These are phyloP conservation scores for Exserohilum rostratum DNA, from an alignment of 2,329 filamentous ascomycete species.

Conservation along the genomic window DNA sequence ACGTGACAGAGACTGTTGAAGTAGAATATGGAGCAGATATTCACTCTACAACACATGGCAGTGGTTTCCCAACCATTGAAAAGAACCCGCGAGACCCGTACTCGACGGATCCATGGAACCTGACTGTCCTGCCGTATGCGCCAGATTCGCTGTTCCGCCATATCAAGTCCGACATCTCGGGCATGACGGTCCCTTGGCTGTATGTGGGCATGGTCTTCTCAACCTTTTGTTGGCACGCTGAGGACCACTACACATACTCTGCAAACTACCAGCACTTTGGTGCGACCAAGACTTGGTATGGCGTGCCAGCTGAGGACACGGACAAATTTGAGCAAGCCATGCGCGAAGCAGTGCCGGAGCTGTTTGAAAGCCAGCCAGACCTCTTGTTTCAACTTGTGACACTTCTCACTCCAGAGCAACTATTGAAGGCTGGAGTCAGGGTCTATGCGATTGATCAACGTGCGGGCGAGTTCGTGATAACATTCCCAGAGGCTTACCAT, in stretches of 20 bases:
- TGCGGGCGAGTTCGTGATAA: conserved; percentile 94
- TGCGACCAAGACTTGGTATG: conserved; percentile 98
- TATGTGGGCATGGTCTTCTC: conserved; percentile 99
- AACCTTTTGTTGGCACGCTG: conserved; percentile 99
- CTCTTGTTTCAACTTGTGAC: conserved; percentile 97
- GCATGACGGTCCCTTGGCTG: conserved; percentile 99
- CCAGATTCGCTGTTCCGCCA: conserved; percentile 92
- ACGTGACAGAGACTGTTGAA: conserved; percentile 92
- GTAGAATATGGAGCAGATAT: conserved; percentile 99
- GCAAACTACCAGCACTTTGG: conserved; percentile 99
- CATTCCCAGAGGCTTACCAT: conserved; percentile 95
- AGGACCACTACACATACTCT: conserved; percentile 97
- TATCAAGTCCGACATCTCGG: conserved; percentile 97
- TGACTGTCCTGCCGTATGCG: conserved; percentile 89
- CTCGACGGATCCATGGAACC: conserved; percentile 90
- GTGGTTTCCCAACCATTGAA: conserved; percentile 93
- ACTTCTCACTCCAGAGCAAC: conserved; percentile 86
- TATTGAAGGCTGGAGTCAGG: conserved; percentile 88
- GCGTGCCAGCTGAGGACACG: conserved; percentile 90
- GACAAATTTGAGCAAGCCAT: conserved; percentile 96
- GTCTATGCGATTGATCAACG: conserved; percentile 96
- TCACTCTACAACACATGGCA: conserved; percentile 96
- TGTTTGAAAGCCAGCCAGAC: conserved; percentile 97
- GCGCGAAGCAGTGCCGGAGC: conserved; percentile 90
- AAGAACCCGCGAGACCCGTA: conserved; percentile 87